Evolutionary conservation across 345 rosid genomes (phyloP).

Genomic region (Erucastrum elatum): DNA sequence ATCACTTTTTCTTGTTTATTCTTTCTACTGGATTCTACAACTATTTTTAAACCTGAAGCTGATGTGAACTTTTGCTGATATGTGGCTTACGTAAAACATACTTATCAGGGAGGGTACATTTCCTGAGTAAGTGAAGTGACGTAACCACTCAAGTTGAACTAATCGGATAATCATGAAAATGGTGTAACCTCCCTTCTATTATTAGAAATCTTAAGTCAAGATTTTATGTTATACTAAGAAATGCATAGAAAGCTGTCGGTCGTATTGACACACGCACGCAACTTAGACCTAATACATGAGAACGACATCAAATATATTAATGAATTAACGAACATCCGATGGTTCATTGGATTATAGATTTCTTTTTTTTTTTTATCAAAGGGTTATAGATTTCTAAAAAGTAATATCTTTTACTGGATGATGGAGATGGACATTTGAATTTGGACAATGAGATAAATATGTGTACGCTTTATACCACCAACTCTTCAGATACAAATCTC

Average conservation of each 20-base stretch:
- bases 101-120: too few species aligned
- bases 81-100: too few species aligned
- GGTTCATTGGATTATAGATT: neutral
- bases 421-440: slow-evolving; percentile 3
- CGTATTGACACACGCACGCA: slow-evolving; percentile 5
- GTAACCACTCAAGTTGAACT: neutral
- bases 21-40: neutral
- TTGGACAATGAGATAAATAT: slow-evolving; percentile 11
- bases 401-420: slow-evolving; percentile 1
- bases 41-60: slow-evolving; percentile 5
- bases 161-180: neutral
- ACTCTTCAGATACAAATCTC: slow-evolving; percentile 4
- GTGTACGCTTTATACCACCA: slow-evolving; percentile 13
- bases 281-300: slow-evolving; percentile 34
- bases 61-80: neutral
- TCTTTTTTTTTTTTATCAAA: too few species aligned
- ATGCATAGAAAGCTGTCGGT: slow-evolving; percentile 26
- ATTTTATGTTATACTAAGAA: neutral
- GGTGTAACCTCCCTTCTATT: neutral
- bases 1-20: neutral
- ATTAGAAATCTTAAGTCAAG: neutral
- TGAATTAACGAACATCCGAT: neutral
- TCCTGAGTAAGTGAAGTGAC: neutral
- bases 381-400: neutral
- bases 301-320: slow-evolving; percentile 8